Evolutionary conservation across 2,329 filamentous ascomycete species (phyloP), one percentile per base, ranked within the genome.

Genomic region (Fusarium virguliforme): DNA sequence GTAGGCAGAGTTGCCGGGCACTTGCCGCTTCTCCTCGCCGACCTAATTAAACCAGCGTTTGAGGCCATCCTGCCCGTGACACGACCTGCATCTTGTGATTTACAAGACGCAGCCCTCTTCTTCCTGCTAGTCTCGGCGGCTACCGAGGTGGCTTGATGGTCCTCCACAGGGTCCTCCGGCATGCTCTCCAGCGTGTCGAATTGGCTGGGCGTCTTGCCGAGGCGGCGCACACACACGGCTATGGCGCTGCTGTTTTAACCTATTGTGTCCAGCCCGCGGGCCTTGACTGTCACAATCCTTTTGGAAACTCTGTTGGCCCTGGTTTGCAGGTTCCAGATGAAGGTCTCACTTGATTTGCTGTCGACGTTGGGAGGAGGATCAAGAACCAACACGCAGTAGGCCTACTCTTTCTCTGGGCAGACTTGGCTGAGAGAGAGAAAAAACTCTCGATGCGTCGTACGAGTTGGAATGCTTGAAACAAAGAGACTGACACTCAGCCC

Each of bases 71-170:
- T 51, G 46, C 15, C 28, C 15, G 46, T 35, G 30, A 35, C 32
- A 35, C 10, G 12, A 15, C 18, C 13, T 54, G 50, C 30, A 54
- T 54, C 18, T 18, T 46, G 13, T 46, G 46, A 18, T 26, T 51
- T 18, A 18, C 18, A n/a, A 32, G 12, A 30, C 46, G 24, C 41
- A 18, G 18, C 41, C 41, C 26, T 24, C 13, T 46, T 8, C 41
- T 46, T 43, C 41, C 41, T 46, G 24, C 41, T 46, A 46, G 41
- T 46, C 48, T 54, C 50, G 50, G 30, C 30, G 50, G 50, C 50
- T 54, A 54, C 50, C 50, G 50, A 54, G 50, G 50, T 54, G 50
- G 50, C 50, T 54, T 54, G 50, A 35, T 12, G 13, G 50, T 54
- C 4, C 30, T 37, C 50, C 50, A 54, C 30, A 54, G 12, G 15